These are phyloP conservation scores for Silybum marianum DNA, from an alignment of 129 eudicot genomes.

Conservation along the genomic window DNA sequence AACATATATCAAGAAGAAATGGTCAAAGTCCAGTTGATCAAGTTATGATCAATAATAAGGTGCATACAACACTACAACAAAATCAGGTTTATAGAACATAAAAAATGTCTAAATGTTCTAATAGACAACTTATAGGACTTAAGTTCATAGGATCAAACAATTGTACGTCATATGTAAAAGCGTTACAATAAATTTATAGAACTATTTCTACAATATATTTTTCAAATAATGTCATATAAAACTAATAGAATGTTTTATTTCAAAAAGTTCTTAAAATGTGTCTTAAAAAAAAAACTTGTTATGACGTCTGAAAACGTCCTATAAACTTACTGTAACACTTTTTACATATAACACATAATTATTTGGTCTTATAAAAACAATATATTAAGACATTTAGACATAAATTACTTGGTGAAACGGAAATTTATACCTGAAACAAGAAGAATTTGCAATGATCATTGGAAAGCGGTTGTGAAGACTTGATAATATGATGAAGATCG, in stretches of 20 bases:
- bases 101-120: not conserved
- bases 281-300: not conserved
- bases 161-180: not conserved
- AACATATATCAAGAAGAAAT: no score
- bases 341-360: not conserved
- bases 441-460: slow-evolving; percentile 82
- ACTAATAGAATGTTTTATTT: not conserved
- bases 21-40: no score
- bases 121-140: not conserved
- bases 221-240: not conserved
- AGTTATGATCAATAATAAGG: not conserved
- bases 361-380: not conserved
- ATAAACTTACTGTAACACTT: not conserved
- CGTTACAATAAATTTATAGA: not conserved
- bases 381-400: not conserved
- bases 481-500: slow-evolving; percentile 85
- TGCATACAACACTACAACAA: not conserved
- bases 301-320: not conserved
- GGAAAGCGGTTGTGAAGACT: slow-evolving; percentile 73
- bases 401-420: not conserved
- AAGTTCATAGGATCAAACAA: not conserved
- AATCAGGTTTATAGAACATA: not conserved
- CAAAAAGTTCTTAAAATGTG: not conserved
- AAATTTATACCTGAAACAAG: slow-evolving; percentile 60
- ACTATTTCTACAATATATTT: no score